Base-by-base conservation (phyloP, 306 rosid species). In the Fragaria vesca region DNA sequence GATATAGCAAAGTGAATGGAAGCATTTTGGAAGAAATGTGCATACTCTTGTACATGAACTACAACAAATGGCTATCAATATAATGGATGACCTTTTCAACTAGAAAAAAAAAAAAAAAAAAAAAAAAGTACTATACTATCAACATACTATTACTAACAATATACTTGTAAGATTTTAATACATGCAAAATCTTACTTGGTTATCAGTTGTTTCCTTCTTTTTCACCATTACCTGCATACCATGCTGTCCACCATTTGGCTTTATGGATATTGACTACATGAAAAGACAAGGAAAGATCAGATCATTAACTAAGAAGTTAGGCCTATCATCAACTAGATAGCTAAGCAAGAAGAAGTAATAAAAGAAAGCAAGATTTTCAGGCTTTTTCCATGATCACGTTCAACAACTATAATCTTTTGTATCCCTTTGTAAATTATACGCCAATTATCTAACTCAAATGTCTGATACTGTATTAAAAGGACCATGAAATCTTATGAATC, bases 221-320 rank as follows among this genome's bases (percentile, higher is more conserved):
- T 83, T 81, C 66, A 71, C 84, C 11, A 71, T 46, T 75, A 78
- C 75, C 72, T 81, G 83, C 67, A 78, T 47, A 69, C 78, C 83
- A 46, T 68, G 38, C 10, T 18, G 58, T 43, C 70, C 78, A 3
- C 50, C 36, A 48, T 55, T 71, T 47, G 74, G 72, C 52, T 21
- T 50, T 69, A 30, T 75, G 30, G 47, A 76, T 52, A 47, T 79
- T 66, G 83, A 73, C 84, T 84, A 69, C 80, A 73, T 47, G 67
- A 79, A 40, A 75, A n/a, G 58, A 75, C 57, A 17, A 51, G 57
- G 8, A 16, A 51, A 17, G 8, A 8, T 51, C 54, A 15, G 54
- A 48, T 15, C 57, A 38, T 18, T 54, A 42, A 54, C 5, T 46
- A 52, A 10, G 2, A 10, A 8, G 2, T 47, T 47, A 13, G 51